Evolutionary conservation across 2,329 filamentous ascomycete species (phyloP).

Genomic region (Daldinia sp.): DNA sequence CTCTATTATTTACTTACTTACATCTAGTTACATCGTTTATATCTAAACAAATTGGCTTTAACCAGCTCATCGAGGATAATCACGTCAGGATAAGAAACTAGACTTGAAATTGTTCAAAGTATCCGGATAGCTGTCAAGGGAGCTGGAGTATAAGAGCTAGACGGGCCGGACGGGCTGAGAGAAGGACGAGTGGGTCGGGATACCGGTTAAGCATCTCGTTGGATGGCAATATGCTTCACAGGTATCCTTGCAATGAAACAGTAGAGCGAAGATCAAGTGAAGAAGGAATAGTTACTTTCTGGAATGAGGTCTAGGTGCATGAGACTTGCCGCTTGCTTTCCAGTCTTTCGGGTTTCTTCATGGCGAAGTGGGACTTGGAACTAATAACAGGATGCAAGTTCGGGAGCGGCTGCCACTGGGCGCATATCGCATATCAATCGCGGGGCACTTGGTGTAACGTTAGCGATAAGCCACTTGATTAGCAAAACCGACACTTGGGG

Average conservation of each 20-base stretch:
- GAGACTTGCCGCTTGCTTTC: constrained; percentile 12
- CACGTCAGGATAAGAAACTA: too few relatives aligned
- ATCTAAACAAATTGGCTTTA: too few relatives aligned
- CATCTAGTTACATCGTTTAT: too few relatives aligned
- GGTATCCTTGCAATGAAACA: constrained; percentile 17
- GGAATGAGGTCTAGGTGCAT: constrained; percentile 9
- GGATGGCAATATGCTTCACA: constrained; percentile 34
- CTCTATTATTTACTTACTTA: too few relatives aligned
- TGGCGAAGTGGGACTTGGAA: background rate
- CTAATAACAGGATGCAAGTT: constrained; percentile 2
- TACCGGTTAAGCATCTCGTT: constrained; percentile 8
- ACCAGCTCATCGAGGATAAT: too few relatives aligned
- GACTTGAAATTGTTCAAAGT: background rate
- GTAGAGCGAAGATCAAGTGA: background rate
- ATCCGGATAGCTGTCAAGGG: background rate
- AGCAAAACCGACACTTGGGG: background rate
- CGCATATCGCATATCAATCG: constrained; percentile 10
- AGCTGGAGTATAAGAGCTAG: background rate
- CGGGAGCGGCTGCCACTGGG: too few relatives aligned
- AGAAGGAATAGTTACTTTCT: constrained; percentile 3
- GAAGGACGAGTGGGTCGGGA: background rate
- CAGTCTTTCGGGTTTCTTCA: constrained; percentile 20
- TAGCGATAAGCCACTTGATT: constrained; percentile 18
- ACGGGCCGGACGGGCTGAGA: background rate
- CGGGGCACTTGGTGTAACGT: constrained; percentile 31